Evolutionary conservation across 495 filamentous ascomycete species (phyloP), one percentile per base, ranked within the genome.

Genomic region (Glonium stellatum): DNA sequence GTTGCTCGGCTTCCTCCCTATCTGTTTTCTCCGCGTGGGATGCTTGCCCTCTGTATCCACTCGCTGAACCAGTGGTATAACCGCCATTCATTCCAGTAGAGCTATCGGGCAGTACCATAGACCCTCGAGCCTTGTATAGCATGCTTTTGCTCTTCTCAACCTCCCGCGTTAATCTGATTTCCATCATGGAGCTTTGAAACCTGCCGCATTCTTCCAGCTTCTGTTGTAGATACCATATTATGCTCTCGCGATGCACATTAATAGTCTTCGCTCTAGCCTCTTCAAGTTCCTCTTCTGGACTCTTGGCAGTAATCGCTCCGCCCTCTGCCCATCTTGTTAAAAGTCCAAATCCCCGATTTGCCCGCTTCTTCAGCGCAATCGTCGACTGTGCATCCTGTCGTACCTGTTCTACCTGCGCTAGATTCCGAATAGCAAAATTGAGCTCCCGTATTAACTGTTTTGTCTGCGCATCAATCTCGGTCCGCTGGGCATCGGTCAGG

Each of bases 91-190:
- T 54, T n/a, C 47, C 59, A 53, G 25, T 46, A 46, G 61, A 47
- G 23, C 55, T 13, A 59, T 56, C 55, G 9, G 67, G 60, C 61
- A 68, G 61, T 34, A 63, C 53, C 50, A 65, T 56, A 13, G 47
- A 70, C 34, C 71, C 72, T 42, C 77, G 71, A 11, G 78, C 78
- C 69, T 88, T 93, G 60, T 90, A 87, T 59, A 96, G 72, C 50
- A 92, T 80, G 71, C 88, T 93, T 75, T 87, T 90, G 71, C 85
- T 90, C 80, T 85, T 90, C 77, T 97, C 95, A 68, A 90, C 77
- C 68, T 91, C 88, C 58, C 95, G 76, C 69, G 82, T 82, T 60
- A 97, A 72, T 67, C 93, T 73, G 69, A 87, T 87, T 74, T 96
- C 93, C 76, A 97, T 95, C 89, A 97, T 96, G 50, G 76, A 78